A percentile compares a stretch with the other conserved stretches of the same genome.
These are phyloP conservation scores for Punica granatum DNA, from an alignment of 345 rosid genomes.

Conservation along the genomic window DNA sequence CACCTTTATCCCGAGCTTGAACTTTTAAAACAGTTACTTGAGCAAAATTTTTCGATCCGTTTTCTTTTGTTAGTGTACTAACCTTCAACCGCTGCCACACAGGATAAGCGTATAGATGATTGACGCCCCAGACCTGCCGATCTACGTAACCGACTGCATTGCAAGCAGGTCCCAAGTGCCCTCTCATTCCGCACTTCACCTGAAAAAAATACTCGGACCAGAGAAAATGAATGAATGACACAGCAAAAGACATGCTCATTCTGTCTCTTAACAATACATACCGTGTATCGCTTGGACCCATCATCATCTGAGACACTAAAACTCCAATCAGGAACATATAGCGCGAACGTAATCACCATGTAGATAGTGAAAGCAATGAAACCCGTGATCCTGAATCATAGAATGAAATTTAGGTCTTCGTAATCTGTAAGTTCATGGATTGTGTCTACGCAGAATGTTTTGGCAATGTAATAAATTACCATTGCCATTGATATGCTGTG, in stretches of 20 bases:
- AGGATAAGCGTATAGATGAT: constrained; percentile 45
- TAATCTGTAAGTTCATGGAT: background rate
- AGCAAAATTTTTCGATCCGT: too few species aligned
- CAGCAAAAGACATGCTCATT: too few species aligned
- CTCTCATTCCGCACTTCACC: constrained; percentile 69
- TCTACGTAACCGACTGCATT: constrained; percentile 63
- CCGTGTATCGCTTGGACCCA: constrained; percentile 23
- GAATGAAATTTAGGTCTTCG: background rate
- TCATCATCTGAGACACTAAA: constrained; percentile 14
- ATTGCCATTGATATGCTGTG: constrained; percentile 52
- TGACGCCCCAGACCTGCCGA: constrained; percentile 50
- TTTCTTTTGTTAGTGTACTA: background rate
- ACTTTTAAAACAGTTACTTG: too few species aligned
- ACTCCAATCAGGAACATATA: constrained; percentile 64
- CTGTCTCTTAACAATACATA: constrained; percentile 7
- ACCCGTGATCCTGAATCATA: constrained; percentile 38
- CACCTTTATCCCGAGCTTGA: too few species aligned
- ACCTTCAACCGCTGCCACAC: constrained; percentile 62
- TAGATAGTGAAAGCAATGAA: constrained; percentile 44
- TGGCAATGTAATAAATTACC: constrained; percentile 22
- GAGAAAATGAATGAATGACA: background rate
- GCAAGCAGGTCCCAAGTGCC: constrained; percentile 67
- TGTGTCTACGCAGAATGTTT: background rate
- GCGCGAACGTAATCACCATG: constrained; percentile 39
- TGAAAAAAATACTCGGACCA: constrained; percentile 10